Conservation (phyloP, 768 basidiomycete genomes). For the Psilocybe sp. region DNA sequence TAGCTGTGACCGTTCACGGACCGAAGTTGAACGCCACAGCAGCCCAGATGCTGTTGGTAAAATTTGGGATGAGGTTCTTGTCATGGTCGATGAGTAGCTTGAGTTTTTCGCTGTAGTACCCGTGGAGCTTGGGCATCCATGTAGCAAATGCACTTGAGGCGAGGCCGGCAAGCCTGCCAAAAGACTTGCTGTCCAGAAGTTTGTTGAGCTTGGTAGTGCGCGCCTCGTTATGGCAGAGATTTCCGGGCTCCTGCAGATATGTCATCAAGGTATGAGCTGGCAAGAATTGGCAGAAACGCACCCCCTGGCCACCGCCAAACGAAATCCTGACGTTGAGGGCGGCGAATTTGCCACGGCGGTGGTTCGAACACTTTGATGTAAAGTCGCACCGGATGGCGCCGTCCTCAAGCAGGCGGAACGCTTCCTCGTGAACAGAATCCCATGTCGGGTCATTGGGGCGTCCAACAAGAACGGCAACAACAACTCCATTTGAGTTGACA, state of each 20-base stretch:
- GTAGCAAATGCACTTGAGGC: slow-evolving; percentile 1
- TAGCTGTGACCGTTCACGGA: neutral
- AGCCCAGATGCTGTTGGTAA: slow-evolving; percentile 4
- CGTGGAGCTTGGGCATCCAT: slow-evolving; percentile 6
- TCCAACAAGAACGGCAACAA: too few species aligned
- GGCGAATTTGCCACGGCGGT: neutral
- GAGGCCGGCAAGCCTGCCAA: slow-evolving; percentile 8
- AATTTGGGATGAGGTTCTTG: neutral
- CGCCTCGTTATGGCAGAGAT: slow-evolving; percentile 1
- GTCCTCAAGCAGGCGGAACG: neutral
- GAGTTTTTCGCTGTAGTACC: neutral
- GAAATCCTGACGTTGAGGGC: neutral
- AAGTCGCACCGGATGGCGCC: neutral
- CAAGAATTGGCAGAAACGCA: neutral
- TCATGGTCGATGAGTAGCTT: neutral
- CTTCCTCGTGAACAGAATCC: neutral
- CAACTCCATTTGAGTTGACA: too few species aligned
- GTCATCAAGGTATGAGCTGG: too few species aligned
- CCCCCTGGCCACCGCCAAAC: neutral
- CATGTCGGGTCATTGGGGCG: neutral
- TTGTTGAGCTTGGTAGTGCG: neutral
- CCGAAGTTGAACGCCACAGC: slow-evolving; percentile 1
- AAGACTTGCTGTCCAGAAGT: neutral
- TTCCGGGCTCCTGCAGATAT: slow-evolving; percentile 1
- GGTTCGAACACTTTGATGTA: neutral